phyloP scores from a whole-genome alignment of 2,329 filamentous ascomycete species.

The Pseudopithomyces maydicus region DNA sequence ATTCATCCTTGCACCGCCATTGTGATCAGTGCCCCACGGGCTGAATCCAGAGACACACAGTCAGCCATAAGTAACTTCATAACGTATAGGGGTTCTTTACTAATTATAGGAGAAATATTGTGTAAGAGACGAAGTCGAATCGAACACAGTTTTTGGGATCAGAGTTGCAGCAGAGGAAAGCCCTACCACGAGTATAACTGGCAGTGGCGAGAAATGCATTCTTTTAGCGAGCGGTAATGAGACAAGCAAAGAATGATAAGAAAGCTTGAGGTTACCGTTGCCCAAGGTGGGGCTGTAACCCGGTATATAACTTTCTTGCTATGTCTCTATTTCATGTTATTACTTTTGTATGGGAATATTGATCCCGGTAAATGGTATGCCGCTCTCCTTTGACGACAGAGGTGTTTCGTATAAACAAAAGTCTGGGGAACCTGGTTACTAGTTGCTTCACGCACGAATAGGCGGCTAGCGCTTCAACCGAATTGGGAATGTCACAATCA shows the following conservation, averaged over 20 bases:
- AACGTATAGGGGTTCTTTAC: too few relatives aligned
- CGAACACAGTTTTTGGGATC: conserved; percentile 36
- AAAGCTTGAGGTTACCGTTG: not conserved
- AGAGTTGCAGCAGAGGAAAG: conserved; percentile 23
- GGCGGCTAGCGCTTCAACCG: not conserved
- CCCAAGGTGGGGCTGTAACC: not conserved
- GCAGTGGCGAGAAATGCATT: not conserved
- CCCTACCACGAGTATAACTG: not conserved
- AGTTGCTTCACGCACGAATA: conserved; percentile 1
- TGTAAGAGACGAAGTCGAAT: conserved; percentile 36
- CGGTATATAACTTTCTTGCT: not conserved
- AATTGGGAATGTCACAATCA: not conserved
- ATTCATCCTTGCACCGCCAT: conserved; percentile 62
- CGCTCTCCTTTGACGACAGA: not conserved
- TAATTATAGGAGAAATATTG: conserved; percentile 60
- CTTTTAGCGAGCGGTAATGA: not conserved
- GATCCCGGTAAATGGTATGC: conserved; percentile 10
- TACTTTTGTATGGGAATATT: conserved; percentile 5
- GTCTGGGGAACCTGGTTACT: conserved; percentile 5
- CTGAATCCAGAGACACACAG: too few relatives aligned
- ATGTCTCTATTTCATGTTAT: conserved; percentile 3
- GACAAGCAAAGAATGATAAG: not conserved
- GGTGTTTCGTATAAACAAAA: conserved; percentile 7
- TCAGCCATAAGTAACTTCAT: too few relatives aligned
- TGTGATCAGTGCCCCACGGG: conserved; percentile 64